Evolutionary conservation across 192 early-diverging fungal genomes (phyloP).

Genomic region (Spizellomyces punctatus): DNA sequence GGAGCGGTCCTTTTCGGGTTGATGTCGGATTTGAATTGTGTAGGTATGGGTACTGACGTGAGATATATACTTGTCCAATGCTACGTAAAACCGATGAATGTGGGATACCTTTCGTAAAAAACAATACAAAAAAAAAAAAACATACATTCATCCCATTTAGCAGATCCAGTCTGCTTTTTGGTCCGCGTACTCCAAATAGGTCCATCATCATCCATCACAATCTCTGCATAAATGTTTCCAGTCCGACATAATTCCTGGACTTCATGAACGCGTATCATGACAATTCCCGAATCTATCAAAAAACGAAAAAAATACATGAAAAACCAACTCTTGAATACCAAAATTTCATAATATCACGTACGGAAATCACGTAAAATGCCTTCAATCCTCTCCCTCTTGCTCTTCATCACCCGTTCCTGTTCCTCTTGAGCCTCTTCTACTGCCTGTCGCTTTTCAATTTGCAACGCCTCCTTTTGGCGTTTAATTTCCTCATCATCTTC

Average conservation of each 20-base stretch:
- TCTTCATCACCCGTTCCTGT: neutral
- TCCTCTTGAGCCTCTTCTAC: conserved; percentile 5
- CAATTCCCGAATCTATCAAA: conserved; percentile 49
- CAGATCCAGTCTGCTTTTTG: conserved; percentile 33
- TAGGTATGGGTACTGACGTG: conserved; percentile 10
- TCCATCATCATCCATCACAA: conserved; percentile 48
- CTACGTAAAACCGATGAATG: neutral
- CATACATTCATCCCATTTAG: conserved; percentile 38
- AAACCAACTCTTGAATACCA: too few species aligned
- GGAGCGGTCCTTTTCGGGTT: conserved; percentile 18
- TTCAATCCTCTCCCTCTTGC: neutral
- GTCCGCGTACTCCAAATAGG: conserved; percentile 38
- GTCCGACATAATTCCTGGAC: conserved; percentile 29
- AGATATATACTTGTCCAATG: conserved; percentile 38
- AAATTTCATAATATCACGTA: too few species aligned
- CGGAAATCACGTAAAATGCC: neutral
- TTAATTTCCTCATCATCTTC: neutral
- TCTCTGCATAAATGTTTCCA: conserved; percentile 42
- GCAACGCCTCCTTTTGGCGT: conserved; percentile 1
- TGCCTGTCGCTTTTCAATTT: conserved; percentile 9
- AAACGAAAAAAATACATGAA: neutral
- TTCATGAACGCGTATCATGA: conserved; percentile 52
- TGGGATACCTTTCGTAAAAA: neutral
- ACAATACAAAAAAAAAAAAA: neutral
- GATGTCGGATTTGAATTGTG: conserved; percentile 23